Evolutionary conservation across 2,329 filamentous ascomycete species (phyloP).

Genomic region (Endothia cerciana): DNA sequence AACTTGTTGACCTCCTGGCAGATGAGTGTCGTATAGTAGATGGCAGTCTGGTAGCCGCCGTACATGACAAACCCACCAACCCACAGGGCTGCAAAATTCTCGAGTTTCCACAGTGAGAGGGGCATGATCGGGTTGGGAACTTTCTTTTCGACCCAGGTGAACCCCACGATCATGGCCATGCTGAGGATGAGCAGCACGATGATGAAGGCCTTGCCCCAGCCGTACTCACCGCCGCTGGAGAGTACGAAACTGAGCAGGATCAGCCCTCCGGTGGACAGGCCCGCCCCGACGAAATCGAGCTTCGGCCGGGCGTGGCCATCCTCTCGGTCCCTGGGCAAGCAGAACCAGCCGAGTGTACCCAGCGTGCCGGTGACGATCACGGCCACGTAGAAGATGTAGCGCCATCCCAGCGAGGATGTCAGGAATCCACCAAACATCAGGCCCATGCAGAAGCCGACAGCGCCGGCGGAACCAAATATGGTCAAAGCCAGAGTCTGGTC

Average conservation of each 20-base stretch:
- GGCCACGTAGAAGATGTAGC: conserved; percentile 44
- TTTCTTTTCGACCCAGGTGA: conserved; percentile 47
- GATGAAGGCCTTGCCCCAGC: conserved; percentile 49
- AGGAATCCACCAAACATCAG: conserved; percentile 45
- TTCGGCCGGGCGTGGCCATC: conserved; percentile 39
- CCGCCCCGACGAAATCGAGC: conserved; percentile 47
- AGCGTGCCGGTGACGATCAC: conserved; percentile 38
- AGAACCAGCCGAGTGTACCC: conserved; percentile 37
- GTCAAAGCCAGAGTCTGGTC: conserved; percentile 44
- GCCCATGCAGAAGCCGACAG: conserved; percentile 45
- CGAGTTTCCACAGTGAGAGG: conserved; percentile 48
- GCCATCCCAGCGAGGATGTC: conserved; percentile 43
- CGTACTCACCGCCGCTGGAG: conserved; percentile 49
- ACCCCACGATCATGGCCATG: conserved; percentile 43
- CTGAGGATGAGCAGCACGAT: conserved; percentile 45
- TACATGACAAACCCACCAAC: conserved; percentile 48
- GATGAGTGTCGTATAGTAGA: conserved; percentile 48
- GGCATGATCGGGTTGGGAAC: conserved; percentile 51
- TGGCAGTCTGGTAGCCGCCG: conserved; percentile 46
- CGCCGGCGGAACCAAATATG: conserved; percentile 44
- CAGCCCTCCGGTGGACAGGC: conserved; percentile 46
- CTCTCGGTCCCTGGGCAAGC: conserved; percentile 43
- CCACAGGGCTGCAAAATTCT: conserved; percentile 50
- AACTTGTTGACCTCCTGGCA: conserved; percentile 45
- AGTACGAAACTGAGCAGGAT: conserved; percentile 50